Evolutionary conservation across 805 yeast species (phyloP).

Genomic region (Sungouiozyma intestinalis): DNA sequence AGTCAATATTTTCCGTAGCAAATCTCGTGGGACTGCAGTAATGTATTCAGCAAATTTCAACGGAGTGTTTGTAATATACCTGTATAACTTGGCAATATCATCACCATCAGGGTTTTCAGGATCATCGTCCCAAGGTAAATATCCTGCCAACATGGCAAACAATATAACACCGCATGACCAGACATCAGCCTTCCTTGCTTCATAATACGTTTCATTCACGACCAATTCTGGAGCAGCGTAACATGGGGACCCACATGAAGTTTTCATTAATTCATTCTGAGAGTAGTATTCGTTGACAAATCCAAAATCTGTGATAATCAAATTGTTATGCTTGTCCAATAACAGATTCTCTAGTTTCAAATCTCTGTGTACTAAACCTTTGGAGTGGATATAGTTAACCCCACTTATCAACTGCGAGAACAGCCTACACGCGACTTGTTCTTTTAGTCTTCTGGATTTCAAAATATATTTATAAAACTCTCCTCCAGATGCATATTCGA

Average conservation of each 20-base stretch:
- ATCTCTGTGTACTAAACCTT: slow-evolving; percentile 86
- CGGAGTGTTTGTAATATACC: slow-evolving; percentile 83
- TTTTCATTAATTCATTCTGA: slow-evolving; percentile 73
- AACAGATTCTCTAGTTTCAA: slow-evolving; percentile 80
- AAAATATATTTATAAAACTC: slow-evolving; percentile 90
- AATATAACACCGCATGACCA: slow-evolving; percentile 96
- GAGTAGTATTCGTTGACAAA: slow-evolving; percentile 71
- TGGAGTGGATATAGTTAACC: slow-evolving; percentile 84
- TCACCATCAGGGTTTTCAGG: slow-evolving; percentile 93
- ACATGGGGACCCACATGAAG: slow-evolving; percentile 96
- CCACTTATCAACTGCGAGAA: slow-evolving; percentile 94
- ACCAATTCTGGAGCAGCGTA: slow-evolving; percentile 98
- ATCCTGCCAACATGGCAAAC: slow-evolving; percentile 96
- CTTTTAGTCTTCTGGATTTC: slow-evolving; percentile 77
- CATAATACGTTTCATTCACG: slow-evolving; percentile 79
- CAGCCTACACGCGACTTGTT: slow-evolving; percentile 70
- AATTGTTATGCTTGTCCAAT: slow-evolving; percentile 76
- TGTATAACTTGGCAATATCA: slow-evolving; percentile 80
- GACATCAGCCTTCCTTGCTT: slow-evolving; percentile 88
- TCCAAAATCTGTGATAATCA: slow-evolving; percentile 85
- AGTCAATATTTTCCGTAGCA: slow-evolving; percentile 71
- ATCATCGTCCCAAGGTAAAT: slow-evolving; percentile 95
- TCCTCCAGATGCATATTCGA: slow-evolving; percentile 96
- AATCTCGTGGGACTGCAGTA: slow-evolving; percentile 82
- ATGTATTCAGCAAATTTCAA: slow-evolving; percentile 93